These are phyloP conservation scores for Fusarium decemcellulare DNA, from an alignment of 2,329 filamentous ascomycete species.

Conservation along the genomic window DNA sequence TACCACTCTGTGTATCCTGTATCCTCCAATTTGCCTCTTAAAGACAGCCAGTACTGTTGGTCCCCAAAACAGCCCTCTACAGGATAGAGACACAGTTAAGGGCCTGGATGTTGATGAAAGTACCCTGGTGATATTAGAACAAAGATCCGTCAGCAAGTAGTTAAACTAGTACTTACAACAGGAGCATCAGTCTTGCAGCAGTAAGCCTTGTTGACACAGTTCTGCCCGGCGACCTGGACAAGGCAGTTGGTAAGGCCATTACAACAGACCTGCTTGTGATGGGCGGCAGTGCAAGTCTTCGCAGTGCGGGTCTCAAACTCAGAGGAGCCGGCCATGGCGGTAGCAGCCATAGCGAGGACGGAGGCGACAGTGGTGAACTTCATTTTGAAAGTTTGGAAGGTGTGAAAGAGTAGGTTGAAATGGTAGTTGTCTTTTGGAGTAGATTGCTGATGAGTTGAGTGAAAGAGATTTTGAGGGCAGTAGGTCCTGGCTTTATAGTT, in stretches of 20 bases:
- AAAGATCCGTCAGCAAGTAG: background rate
- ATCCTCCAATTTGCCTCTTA: no score
- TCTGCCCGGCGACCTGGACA: background rate
- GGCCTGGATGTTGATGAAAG: slow-evolving; percentile 1
- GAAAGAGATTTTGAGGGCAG: background rate
- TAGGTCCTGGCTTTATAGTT: background rate
- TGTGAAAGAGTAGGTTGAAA: background rate
- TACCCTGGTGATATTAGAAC: background rate
- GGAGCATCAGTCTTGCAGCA: slow-evolving; percentile 10
- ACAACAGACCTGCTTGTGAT: slow-evolving; percentile 12
- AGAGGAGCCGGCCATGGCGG: background rate
- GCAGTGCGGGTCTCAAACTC: background rate
- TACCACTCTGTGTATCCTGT: no score
- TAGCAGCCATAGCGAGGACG: slow-evolving; percentile 1
- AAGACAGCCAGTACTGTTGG: background rate
- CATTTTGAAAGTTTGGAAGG: background rate
- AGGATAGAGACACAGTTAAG: slow-evolving; percentile 8
- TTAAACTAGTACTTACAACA: background rate
- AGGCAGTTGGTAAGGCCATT: background rate
- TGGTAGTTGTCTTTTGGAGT: background rate
- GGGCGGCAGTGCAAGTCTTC: background rate
- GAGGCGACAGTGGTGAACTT: slow-evolving; percentile 4
- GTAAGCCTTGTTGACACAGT: background rate
- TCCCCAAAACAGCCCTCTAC: background rate
- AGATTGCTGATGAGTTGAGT: background rate